phyloP scores from a whole-genome alignment of 2,329 filamentous ascomycete species.

The Immersiporthe knoxdaviesiana region DNA sequence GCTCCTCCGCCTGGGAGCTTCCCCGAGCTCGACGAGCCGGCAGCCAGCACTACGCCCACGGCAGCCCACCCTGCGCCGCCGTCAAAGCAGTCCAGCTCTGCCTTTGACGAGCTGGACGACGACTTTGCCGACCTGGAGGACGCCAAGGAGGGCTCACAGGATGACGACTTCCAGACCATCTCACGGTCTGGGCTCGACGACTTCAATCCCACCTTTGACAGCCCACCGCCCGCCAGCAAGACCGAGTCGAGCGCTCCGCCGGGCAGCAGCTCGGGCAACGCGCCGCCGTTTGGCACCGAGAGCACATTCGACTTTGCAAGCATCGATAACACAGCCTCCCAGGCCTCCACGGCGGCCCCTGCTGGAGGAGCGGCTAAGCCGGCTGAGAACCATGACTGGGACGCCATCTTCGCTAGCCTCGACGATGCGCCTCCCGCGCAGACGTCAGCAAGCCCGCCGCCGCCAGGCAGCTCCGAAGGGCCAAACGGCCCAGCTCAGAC shows the following conservation, averaged over 20 bases:
- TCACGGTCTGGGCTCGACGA: conserved; percentile 73
- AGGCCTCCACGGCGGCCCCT: conserved; percentile 37
- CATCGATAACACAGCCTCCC: conserved; percentile 43
- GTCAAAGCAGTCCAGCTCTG: conserved; percentile 48
- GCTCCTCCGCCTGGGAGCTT: conserved; percentile 33
- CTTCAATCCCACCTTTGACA: conserved; percentile 83
- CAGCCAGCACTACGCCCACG: conserved; percentile 42
- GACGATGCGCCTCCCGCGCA: conserved; percentile 53
- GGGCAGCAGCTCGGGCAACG: conserved; percentile 29
- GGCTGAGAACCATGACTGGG: conserved; percentile 79
- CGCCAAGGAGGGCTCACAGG: conserved; percentile 77
- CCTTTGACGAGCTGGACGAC: conserved; percentile 76
- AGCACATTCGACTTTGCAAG: conserved; percentile 64
- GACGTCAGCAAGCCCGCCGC: conserved; percentile 34
- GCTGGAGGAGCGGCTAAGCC: conserved; percentile 44
- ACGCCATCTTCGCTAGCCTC: conserved; percentile 85
- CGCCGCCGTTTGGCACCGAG: conserved; percentile 51
- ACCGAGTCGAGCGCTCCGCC: conserved; percentile 50
- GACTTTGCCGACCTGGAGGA: conserved; percentile 85
- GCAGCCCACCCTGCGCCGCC: conserved; percentile 29
- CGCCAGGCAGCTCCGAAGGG: conserved; percentile 28
- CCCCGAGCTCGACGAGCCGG: conserved; percentile 32
- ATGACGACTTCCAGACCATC: conserved; percentile 79
- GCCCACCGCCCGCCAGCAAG: conserved; percentile 61
- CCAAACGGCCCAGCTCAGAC: conserved; percentile 32